Evolutionary conservation across 805 yeast genomes (phyloP).

Genomic region (Metschnikowia lochheadii): DNA sequence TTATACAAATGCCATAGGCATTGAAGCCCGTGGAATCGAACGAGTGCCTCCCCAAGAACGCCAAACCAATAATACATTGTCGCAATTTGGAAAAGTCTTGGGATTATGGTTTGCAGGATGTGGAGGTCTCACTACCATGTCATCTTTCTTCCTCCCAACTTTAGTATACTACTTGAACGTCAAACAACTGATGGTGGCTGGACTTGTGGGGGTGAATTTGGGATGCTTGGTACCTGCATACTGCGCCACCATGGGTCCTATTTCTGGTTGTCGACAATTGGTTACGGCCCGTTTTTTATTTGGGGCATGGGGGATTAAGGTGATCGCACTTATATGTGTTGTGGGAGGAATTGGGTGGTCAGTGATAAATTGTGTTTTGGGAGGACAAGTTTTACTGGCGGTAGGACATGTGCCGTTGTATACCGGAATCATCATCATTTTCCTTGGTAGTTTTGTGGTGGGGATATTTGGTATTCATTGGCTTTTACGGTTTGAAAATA

Average conservation of each 20-base stretch:
- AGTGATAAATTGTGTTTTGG: conserved; percentile 35
- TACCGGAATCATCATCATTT: conserved; percentile 20
- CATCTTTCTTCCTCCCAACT: conserved; percentile 33
- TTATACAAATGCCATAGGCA: conserved; percentile 16
- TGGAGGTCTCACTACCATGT: conserved; percentile 38
- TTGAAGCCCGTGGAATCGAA: conserved; percentile 35
- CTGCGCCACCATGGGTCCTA: conserved; percentile 36
- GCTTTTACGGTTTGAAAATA: conserved; percentile 26
- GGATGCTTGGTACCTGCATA: conserved; percentile 39
- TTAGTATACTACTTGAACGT: conserved; percentile 25
- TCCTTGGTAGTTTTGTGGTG: conserved; percentile 25
- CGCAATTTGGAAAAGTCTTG: conserved; percentile 27
- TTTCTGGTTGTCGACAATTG: conserved; percentile 37
- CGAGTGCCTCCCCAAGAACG: conserved; percentile 30
- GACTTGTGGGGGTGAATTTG: conserved; percentile 25
- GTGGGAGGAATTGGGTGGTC: conserved; percentile 38
- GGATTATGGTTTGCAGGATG: conserved; percentile 40
- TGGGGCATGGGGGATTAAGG: conserved; percentile 34
- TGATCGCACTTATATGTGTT: conserved; percentile 28
- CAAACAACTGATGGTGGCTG: conserved; percentile 27
- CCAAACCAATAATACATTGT: conserved; percentile 4
- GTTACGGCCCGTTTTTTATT: conserved; percentile 34
- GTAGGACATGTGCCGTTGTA: conserved; percentile 8
- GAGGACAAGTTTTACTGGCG: conserved; percentile 31
- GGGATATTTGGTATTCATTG: conserved; percentile 33